Evolutionary conservation across 805 yeast species (phyloP), one percentile per base, ranked within the genome.

Genomic region (Saccharomycopsis sp.): DNA sequence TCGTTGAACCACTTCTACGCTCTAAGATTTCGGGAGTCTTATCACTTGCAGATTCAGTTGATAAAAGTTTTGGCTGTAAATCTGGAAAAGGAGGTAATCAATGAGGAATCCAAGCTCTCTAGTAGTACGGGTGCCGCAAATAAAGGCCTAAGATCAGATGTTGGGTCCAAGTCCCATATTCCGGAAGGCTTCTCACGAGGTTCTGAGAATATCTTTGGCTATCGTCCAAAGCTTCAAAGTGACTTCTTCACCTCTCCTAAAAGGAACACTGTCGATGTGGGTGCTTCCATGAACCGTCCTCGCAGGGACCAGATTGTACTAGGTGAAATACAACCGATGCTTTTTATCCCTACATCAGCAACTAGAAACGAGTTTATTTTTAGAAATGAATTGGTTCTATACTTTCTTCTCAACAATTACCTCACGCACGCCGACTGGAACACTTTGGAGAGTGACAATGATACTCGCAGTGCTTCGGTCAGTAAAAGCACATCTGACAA

Each of bases 1-100:
- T 24, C 56, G 3, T 34, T 56, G 24, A 54, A 57, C 18, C 24
- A 18, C 7, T 54, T 54, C 47, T 18, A 29, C 4, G 8, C 44
- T 18, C 20, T 18, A 3, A 8, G 47, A 3, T 57, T 54, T 23
- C 12, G 24, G 15, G 24, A 52, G 23, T 21, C 62, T 1, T 48
- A 59, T 50, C 14, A 9, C 1, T 16, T n/a, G 9, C 57, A 53
- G 20, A 23, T 52, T n/a, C 54, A 53, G 34, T 37, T 59, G 24
- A 54, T 56, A 34, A 54, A 44, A 14, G 41, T 59, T 5, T 47
- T 59, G 14, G 53, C 62, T n/a, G 48, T 59, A 12, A 54, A 59
- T 34, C 44, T 51, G 4, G 53, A 40, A 34, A 56, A 34, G 16
- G 29, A 46, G 4, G 16, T n/a, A 4, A 29, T 5, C 12, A 12